These are phyloP conservation scores for Mallotus repandus DNA, from an alignment of 441 rosid genomes.

Conservation along the genomic window DNA sequence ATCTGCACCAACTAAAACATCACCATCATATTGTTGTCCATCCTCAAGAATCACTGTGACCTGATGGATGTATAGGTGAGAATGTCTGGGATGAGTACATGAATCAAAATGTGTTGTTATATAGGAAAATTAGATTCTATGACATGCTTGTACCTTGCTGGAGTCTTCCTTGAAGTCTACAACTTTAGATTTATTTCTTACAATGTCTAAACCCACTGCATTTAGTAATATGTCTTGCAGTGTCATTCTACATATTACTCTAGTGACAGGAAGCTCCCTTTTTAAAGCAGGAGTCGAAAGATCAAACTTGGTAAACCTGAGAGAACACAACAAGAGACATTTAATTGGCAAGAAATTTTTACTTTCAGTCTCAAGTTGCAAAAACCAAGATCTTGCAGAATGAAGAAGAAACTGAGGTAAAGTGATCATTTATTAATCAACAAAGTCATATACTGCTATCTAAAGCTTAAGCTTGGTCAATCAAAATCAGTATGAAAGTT, in stretches of 20 bases:
- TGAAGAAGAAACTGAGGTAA: no score
- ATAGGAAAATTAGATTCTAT: not conserved
- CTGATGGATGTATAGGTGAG: not conserved
- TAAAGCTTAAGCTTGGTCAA: not conserved
- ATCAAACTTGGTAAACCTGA: conserved; percentile 35
- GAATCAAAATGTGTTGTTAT: no score
- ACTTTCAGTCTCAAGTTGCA: not conserved
- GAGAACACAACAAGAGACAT: not conserved
- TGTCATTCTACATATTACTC: conserved; percentile 28
- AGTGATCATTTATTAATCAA: no score
- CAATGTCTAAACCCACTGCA: conserved; percentile 29
- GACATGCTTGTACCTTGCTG: conserved; percentile 22
- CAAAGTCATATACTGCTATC: no score
- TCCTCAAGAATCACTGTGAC: conserved; percentile 29
- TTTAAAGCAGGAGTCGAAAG: conserved; percentile 27
- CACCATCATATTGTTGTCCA: conserved; percentile 29
- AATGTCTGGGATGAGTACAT: not conserved
- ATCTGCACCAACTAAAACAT: conserved; percentile 37
- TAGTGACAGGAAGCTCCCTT: conserved; percentile 29
- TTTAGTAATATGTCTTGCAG: conserved; percentile 31
- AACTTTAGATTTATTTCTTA: conserved; percentile 31
- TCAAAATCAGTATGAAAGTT: no score
- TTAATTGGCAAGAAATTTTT: not conserved
- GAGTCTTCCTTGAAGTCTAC: conserved; percentile 28
- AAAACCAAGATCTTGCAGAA: not conserved